Evolutionary conservation across 352 stramenopile genomes (phyloP).

Genomic region (Pythium oligandrum): DNA sequence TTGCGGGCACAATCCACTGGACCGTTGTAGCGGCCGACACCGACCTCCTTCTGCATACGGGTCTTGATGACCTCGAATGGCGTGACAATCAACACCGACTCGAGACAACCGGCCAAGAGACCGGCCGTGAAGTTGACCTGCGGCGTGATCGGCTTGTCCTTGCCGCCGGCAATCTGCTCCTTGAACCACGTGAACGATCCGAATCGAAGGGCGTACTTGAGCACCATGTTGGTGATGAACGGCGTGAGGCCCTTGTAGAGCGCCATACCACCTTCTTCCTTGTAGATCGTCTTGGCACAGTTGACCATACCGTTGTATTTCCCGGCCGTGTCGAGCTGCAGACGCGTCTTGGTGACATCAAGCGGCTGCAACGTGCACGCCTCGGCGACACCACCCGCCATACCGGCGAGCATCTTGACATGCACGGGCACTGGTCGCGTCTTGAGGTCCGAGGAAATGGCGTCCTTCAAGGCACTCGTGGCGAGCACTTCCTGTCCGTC

Average conservation of each 20-base stretch:
- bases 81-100: conserved; percentile 96
- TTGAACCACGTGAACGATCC: conserved; percentile 86
- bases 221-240: conserved; percentile 87
- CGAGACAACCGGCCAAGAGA: conserved; percentile 90
- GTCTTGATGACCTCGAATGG: conserved; percentile 98
- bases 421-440: conserved; percentile 59
- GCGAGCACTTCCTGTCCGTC: conserved; percentile 31
- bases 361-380: conserved; percentile 79
- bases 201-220: conserved; percentile 89
- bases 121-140: conserved; percentile 87
- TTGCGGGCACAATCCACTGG: conserved; percentile 91
- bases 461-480: conserved; percentile 74
- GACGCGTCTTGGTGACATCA: conserved; percentile 83
- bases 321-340: conserved; percentile 70
- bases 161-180: conserved; percentile 67
- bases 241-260: conserved; percentile 86
- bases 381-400: conserved; percentile 83
- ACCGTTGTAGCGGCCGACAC: conserved; percentile 85
- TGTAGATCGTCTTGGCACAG: conserved; percentile 77
- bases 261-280: conserved; percentile 57
- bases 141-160: conserved; percentile 64
- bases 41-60: conserved; percentile 94
- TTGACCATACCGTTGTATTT: conserved; percentile 87
- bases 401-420: conserved; percentile 84
- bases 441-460: conserved; percentile 68